Evolutionary conservation across 148 eudicot genomes (phyloP), one percentile per base, ranked within the genome.

Genomic region (Fallopia convolvulus): DNA sequence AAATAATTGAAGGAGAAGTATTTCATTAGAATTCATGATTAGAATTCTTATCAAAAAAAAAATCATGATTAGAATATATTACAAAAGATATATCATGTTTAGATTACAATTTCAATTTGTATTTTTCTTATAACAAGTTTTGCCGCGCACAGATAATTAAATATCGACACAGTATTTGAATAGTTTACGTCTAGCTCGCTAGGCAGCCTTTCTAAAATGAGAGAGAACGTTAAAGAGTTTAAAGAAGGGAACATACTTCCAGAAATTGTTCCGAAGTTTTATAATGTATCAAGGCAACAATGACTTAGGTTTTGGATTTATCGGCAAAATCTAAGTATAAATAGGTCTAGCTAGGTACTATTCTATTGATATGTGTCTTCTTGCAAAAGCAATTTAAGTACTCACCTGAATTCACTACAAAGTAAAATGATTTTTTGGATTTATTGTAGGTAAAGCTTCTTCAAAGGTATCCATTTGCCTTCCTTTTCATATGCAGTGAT

Each of bases 221-320:
- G 56, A 18, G n/a, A 52, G 56, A 18, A 13, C 17, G 9, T 14
- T 52, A 52, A 6, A 52, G n/a, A 18, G 5, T 5, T 18, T 14
- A 15, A 52, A 52, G 56, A 55, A 18, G 60, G 60, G 21, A n/a
- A 55, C 60, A 55, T 55, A 55, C 8, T 55, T 55, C 21, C 60
- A 55, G 60, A 17, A 55, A 55, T 55, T 55, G 60, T 23, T 55
- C 60, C 7, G 21, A 55, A 55, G 23, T 55, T 18, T n/a, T 7
- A 7, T 0, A 55, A 23, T 55, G 60, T 13, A 48, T 48, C 50
- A 48, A 73, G 65, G 74, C 70, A 70, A 78, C 76, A 70, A 71
- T 46, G 75, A 66, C 60, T 55, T 55, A 18, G 61, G 81, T 86
- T 80, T 58, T 68, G 82, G 80, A 82, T 80, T 83, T 55, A 80